These are phyloP conservation scores for Monocercomonoides exilis DNA, from an alignment of 78 protist species.

Conservation along the genomic window DNA sequence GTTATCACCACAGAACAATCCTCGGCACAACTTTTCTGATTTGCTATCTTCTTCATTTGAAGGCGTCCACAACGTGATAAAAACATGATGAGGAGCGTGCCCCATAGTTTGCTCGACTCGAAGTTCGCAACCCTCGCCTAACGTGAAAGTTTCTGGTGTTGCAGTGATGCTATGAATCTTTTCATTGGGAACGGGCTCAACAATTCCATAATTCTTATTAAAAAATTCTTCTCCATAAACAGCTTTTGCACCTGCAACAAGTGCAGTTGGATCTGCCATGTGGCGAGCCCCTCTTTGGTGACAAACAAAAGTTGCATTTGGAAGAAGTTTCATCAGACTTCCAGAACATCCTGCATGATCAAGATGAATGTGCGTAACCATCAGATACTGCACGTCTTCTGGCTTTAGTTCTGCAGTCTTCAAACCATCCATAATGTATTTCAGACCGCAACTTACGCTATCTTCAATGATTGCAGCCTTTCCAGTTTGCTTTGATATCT, in stretches of 20 bases:
- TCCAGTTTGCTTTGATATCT: not conserved
- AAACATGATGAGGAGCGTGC: not conserved
- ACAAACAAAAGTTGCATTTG: conserved; percentile 1
- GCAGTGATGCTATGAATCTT: not conserved
- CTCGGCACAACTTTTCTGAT: not conserved
- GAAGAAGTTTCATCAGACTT: not conserved
- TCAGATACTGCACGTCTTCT: not conserved
- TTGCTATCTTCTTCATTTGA: not conserved
- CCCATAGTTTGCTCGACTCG: not conserved
- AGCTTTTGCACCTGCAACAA: not conserved
- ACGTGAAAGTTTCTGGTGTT: not conserved
- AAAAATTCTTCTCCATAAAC: conserved; percentile 1
- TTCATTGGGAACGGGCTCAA: not conserved
- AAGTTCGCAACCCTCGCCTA: not conserved
- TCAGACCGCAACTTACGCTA: not conserved
- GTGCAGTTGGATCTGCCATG: conserved; percentile 4
- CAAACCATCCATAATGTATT: not conserved
- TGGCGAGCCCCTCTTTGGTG: conserved; percentile 16
- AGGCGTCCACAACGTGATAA: not conserved
- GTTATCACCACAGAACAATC: not conserved
- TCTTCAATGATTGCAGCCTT: not conserved
- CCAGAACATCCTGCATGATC: conserved; percentile 13
- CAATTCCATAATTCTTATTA: not conserved
- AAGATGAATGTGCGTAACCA: conserved; percentile 5
- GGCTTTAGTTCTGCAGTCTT: not conserved